Base-by-base conservation (phyloP, 192 early-diverging fungal species). In the Physocladia obscura region DNA sequence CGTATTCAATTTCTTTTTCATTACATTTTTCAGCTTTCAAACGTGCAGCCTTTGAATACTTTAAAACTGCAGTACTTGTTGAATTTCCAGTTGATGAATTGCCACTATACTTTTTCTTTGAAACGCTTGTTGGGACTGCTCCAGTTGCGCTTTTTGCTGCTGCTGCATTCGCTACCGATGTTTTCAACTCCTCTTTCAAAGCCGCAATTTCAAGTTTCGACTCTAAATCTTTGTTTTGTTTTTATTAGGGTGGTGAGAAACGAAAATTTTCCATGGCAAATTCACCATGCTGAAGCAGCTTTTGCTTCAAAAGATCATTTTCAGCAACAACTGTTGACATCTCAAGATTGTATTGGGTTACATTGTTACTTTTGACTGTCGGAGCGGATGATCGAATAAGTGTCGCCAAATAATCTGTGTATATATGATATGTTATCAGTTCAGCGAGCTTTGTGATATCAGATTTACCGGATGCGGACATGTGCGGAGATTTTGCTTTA, bases 1-100 rank as follows among this genome's bases (percentile, higher is more conserved):
- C 8, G 8, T n/a, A 13, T 44, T 44, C 11, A 44, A 44, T 44
- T 44, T 13, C 8, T 8, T 44, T 44, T n/a, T 13, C 40, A 44
- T 44, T 44, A 62, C 59, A 35, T 5, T 24, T 4, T 62, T 62
- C 59, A 62, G 59, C 59, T 27, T 62, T 62, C 26, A 39, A 19
- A 15, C 44, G 59, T 17, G 39, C 37, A 26, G 17, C 22, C 39
- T 62, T 62, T 44, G 59, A 62, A n/a, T 40, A 62, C n/a, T 44
- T 44, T 13, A 8, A 13, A n/a, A 44, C n/a, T 44, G 8, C n/a
- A 44, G 11, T n/a, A 13, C n/a, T n/a, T 44, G n/a, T 44, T 8
- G 40, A 13, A n/a, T 44, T 44, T n/a, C n/a, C n/a, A n/a, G n/a
- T n/a, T n/a, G n/a, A n/a, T n/a, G n/a, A n/a, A n/a, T n/a, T n/a